Base-by-base conservation (phyloP, 768 basidiomycete species). In the Mycena indigotica region DNA sequence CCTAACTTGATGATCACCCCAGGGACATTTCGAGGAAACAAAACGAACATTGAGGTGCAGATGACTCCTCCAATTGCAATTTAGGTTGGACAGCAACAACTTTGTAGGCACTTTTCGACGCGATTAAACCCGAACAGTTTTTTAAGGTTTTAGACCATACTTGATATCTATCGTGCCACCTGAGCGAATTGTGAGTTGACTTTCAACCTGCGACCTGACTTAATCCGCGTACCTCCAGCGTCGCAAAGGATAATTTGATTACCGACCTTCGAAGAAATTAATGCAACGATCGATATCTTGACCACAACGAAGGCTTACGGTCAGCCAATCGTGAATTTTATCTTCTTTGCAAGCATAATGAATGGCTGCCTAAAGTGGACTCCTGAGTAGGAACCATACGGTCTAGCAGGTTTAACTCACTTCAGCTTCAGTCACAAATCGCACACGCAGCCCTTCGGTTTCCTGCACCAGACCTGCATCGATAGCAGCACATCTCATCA, bases 401-500 rank as follows among this genome's bases (percentile, higher is more conserved):
- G 50, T 29, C 32, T 10, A 23, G 32, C 24, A 39, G 50, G 19
- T 8, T 35, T 8, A 51, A 28, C 4, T 5, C 16, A 53, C 53
- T 41, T 25, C 56, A 29, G 30, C 60, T 41, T 54, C 70, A 4
- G 68, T 66, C 3, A 70, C 63, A 55, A 72, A 72, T 39, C 55
- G 54, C 21, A 72, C 44, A 8, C 50, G 50, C 13, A 49, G 46
- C 24, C 54, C 53, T 5, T 28, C 53, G 4, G 23, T 45, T 2
- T 40, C 51, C 5, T 52, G 60, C 8, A 70, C 55, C 39, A 71
- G 51, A 23, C 65, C 63, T 8, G 65, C 67, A 2, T 50, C 39
- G 2, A 72, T 55, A 3, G 67, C 67, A 13, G 70, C 71, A 0
- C 55, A 16, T 25, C 69, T 61, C 60, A 71, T 66, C 17, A 61